phyloP scores from a whole-genome alignment of 2,329 filamentous ascomycete genomes.

The Fusarium fujikuroi region DNA sequence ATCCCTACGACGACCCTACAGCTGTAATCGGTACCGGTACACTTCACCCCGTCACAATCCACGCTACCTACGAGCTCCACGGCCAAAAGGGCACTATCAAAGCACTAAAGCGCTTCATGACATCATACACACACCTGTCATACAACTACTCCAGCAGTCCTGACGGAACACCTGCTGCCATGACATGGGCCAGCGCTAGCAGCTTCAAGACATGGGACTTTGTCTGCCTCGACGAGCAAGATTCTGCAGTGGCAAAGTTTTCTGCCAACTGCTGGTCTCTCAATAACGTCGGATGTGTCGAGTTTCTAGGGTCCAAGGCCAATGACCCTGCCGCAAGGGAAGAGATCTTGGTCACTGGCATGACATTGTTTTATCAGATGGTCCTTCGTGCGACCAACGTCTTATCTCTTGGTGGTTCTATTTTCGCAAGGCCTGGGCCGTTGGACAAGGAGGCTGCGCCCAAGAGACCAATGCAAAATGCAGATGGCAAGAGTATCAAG shows the following conservation, averaged over 20 bases:
- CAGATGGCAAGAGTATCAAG: background rate
- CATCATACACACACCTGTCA: conserved; percentile 39
- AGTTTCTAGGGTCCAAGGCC: conserved; percentile 36
- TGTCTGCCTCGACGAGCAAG: conserved; percentile 34
- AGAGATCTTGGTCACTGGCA: conserved; percentile 31
- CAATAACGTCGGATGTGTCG: conserved; percentile 28
- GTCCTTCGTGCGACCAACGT: conserved; percentile 23
- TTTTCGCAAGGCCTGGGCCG: conserved; percentile 25
- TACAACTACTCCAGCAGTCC: conserved; percentile 23
- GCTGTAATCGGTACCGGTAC: conserved; percentile 24
- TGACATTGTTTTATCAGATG: conserved; percentile 38
- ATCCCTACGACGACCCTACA: background rate
- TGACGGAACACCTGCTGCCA: conserved; percentile 18
- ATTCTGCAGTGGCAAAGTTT: conserved; percentile 36
- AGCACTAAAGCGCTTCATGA: conserved; percentile 31
- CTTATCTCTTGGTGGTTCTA: conserved; percentile 26
- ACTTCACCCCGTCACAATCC: conserved; percentile 34
- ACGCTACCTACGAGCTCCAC: conserved; percentile 36
- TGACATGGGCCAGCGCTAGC: conserved; percentile 32
- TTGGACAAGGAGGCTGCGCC: conserved; percentile 28
- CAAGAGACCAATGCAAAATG: background rate
- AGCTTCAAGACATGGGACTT: conserved; percentile 41
- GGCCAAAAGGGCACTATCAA: conserved; percentile 38
- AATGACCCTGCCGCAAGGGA: conserved; percentile 16
- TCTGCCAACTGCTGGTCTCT: conserved; percentile 22